These are phyloP conservation scores for Stipa capillata DNA, from an alignment of 176 grass and related monocot genomes.

Conservation along the genomic window DNA sequence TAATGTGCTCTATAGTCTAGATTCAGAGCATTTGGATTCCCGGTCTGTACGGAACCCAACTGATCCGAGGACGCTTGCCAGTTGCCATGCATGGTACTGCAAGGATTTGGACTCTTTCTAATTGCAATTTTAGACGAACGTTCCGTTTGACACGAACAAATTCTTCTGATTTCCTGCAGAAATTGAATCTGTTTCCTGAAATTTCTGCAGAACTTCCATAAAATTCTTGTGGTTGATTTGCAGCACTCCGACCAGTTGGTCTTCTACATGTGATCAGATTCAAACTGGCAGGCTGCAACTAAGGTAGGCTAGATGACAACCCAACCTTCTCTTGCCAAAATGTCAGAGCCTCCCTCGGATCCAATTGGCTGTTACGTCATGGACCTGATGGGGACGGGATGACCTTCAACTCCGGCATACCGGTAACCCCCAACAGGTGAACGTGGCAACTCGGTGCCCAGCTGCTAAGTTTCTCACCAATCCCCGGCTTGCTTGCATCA, in stretches of 20 bases:
- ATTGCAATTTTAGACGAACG: not conserved
- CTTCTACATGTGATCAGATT: not conserved
- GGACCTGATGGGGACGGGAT: not conserved
- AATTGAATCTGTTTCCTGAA: too few relatives aligned
- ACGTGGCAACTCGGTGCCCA: slow-evolving; percentile 14
- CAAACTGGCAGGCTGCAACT: not conserved
- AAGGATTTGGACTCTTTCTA: not conserved
- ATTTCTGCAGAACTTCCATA: too few relatives aligned
- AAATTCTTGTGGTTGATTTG: not conserved
- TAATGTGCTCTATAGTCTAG: not conserved
- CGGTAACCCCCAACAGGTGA: slow-evolving; percentile 12
- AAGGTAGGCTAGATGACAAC: not conserved
- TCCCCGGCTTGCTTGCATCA: slow-evolving; percentile 1
- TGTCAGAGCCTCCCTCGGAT: not conserved
- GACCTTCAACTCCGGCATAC: slow-evolving; percentile 13
- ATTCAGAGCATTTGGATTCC: not conserved
- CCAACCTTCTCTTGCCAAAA: not conserved
- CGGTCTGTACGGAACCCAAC: not conserved
- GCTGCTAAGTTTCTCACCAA: not conserved
- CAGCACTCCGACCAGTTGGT: too few relatives aligned
- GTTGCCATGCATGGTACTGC: not conserved
- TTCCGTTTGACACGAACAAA: too few relatives aligned
- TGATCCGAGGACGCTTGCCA: not conserved
- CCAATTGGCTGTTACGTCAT: slow-evolving; percentile 7
- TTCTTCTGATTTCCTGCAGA: too few relatives aligned